Percentiles rank a stretch among this genome's conserved stretches.
Evolutionary conservation across 1,284 basidiomycete genomes (phyloP).

Genomic region (Vanrija humicola): DNA sequence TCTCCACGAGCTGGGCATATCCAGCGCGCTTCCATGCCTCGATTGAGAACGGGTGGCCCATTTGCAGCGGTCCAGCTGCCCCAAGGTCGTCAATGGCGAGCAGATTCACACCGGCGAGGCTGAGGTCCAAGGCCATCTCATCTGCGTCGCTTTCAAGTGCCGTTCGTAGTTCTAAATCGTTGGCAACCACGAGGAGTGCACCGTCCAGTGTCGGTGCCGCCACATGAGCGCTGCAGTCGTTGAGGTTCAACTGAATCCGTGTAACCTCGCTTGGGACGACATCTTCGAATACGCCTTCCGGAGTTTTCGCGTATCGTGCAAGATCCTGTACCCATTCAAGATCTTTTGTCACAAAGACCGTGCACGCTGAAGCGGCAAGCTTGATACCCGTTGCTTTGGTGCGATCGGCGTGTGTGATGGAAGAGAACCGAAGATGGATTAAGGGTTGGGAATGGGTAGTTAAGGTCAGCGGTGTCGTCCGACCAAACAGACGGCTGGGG

Average conservation of each 20-base stretch:
- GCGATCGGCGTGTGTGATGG: constrained; percentile 60
- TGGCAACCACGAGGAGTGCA: constrained; percentile 63
- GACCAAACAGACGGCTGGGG: constrained; percentile 22
- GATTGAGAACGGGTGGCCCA: constrained; percentile 25
- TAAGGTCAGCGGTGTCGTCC: constrained; percentile 35
- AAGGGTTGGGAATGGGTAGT: constrained; percentile 45
- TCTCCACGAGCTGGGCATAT: constrained; percentile 65
- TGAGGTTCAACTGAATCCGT: constrained; percentile 60
- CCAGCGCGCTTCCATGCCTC: constrained; percentile 60
- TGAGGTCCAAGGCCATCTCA: constrained; percentile 57
- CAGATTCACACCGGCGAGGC: constrained; percentile 53
- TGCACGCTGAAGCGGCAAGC: constrained; percentile 63
- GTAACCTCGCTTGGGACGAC: constrained; percentile 89
- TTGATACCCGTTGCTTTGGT: constrained; percentile 76
- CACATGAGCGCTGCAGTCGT: constrained; percentile 65
- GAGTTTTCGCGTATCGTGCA: constrained; percentile 67
- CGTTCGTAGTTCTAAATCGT: constrained; percentile 62
- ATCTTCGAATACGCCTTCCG: constrained; percentile 89
- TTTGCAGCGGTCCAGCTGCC: constrained; percentile 29
- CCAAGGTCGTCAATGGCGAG: constrained; percentile 63
- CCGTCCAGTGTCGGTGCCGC: constrained; percentile 62
- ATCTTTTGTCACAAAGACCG: constrained; percentile 62
- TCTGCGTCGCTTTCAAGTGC: constrained; percentile 65
- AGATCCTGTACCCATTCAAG: constrained; percentile 65
- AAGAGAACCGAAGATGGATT: constrained; percentile 65